These are phyloP conservation scores for Aureobasidium uvarum DNA, from an alignment of 2,329 filamentous ascomycete genomes.

Conservation along the genomic window DNA sequence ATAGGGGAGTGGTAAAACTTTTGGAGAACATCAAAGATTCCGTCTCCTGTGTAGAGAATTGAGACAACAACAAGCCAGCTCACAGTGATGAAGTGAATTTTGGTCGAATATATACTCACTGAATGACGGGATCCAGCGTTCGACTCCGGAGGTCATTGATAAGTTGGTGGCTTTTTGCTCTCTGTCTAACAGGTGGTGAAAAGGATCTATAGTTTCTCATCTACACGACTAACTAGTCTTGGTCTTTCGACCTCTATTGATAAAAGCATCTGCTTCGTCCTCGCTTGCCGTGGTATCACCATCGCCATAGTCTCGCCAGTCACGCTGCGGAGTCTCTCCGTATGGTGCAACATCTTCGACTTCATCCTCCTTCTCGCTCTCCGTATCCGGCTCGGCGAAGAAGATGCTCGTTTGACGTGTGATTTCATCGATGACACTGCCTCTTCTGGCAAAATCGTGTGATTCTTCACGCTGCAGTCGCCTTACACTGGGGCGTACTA, in stretches of 20 bases:
- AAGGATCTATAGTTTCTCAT: not conserved
- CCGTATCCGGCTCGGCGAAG: conserved; percentile 43
- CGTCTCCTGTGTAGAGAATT: no score
- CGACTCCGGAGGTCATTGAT: not conserved
- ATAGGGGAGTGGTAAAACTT: not conserved
- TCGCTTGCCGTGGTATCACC: conserved; percentile 26
- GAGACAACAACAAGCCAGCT: no score
- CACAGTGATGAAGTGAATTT: no score
- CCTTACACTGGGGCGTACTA: conserved; percentile 28
- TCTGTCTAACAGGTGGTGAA: not conserved
- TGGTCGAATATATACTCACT: no score
- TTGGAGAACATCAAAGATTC: not conserved
- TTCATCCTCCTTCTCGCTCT: conserved; percentile 34
- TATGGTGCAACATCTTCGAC: conserved; percentile 7
- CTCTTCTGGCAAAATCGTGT: conserved; percentile 28
- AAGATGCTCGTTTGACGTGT: conserved; percentile 49
- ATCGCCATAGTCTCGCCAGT: conserved; percentile 16
- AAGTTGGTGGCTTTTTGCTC: not conserved
- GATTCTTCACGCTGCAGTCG: conserved; percentile 24
- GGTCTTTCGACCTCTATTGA: not conserved
- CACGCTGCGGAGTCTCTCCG: not conserved
- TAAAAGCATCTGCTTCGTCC: conserved; percentile 9
- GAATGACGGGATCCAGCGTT: no score
- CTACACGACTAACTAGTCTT: not conserved
- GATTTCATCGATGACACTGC: conserved; percentile 46